A percentile compares a stretch with the other conserved stretches of the same genome.
phyloP scores from a whole-genome alignment of 2,329 filamentous ascomycete species.

The Mariannaea elegans region DNA sequence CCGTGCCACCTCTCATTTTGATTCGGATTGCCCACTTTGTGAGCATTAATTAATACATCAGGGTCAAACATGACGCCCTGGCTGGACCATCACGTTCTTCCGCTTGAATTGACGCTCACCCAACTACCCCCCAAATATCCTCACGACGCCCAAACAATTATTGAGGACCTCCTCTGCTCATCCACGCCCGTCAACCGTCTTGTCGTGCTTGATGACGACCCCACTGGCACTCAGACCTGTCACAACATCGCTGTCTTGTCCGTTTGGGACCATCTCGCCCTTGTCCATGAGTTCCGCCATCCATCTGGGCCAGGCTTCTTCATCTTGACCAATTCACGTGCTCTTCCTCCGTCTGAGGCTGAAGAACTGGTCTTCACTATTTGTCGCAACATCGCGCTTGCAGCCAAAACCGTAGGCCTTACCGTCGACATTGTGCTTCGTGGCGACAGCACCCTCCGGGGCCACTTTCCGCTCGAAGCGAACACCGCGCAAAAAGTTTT shows the following conservation, averaged over 20 bases:
- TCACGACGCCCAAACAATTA: too few relatives aligned
- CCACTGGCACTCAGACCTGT: constrained; percentile 68
- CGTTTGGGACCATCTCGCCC: constrained; percentile 57
- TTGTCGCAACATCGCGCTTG: constrained; percentile 57
- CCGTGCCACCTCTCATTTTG: too few relatives aligned
- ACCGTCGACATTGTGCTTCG: constrained; percentile 64
- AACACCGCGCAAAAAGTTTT: constrained; percentile 61
- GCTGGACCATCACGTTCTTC: too few relatives aligned
- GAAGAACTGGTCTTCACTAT: constrained; percentile 58
- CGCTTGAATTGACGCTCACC: too few relatives aligned
- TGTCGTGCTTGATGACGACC: constrained; percentile 62
- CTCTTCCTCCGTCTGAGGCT: constrained; percentile 59
- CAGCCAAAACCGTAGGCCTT: constrained; percentile 49
- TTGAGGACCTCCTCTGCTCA: too few relatives aligned
- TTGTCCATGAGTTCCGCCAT: constrained; percentile 54
- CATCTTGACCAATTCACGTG: constrained; percentile 67
- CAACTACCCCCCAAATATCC: too few relatives aligned
- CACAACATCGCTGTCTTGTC: constrained; percentile 65
- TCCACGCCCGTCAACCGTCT: constrained; percentile 24
- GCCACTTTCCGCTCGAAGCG: constrained; percentile 64
- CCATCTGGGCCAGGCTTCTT: constrained; percentile 62
- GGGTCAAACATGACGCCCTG: too few relatives aligned
- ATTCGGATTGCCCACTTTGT: too few relatives aligned
- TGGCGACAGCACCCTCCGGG: constrained; percentile 64
- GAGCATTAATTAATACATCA: too few relatives aligned